Evolutionary conservation across 2,329 filamentous ascomycete genomes (phyloP), one percentile per base, ranked within the genome.

Genomic region (Colletotrichum sp.): DNA sequence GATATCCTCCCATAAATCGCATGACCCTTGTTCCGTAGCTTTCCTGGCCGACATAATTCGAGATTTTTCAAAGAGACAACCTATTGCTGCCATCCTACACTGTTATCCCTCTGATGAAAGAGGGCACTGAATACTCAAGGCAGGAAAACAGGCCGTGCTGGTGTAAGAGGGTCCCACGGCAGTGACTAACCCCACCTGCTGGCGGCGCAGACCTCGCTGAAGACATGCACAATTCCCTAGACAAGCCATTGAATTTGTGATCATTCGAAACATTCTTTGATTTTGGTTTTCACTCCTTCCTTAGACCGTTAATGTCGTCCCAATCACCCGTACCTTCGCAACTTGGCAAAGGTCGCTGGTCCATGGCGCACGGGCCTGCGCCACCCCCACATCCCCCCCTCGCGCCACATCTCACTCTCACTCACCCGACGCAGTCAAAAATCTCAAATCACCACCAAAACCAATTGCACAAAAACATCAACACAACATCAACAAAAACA

Each of bases 41-140:
- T 48, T 4, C 18, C 39, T 10, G 1, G 2, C 9, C 39, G 3
- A 48, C 0, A n/a, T 2, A 2, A n/a, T 48, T 48, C 18, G 9
- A 48, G 9, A 48, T 6, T n/a, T 16, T 6, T 18, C 39, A 48
- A 48, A 48, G 5, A 48, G 39, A 48, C 18, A n/a, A 7, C n/a
- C n/a, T n/a, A n/a, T n/a, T n/a, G n/a, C n/a, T n/a, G n/a, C n/a
- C n/a, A n/a, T 48, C 39, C 39, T 48, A 12, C 18, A 48, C 39
- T 48, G 18, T 6, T n/a, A 48, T 48, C 18, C 39, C 5, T 6
- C 18, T 48, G 18, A 48, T 48, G 5, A 48, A 48, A 48, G 39
- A 48, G 39, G 18, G 39, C 39, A 48, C 39, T 22, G 44, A 52
- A 52, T 13, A 52, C 44, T n/a, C 44, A 22, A 52, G n/a, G n/a